phyloP scores from a whole-genome alignment of 1,284 basidiomycete species.

The Peniophora sp. region DNA sequence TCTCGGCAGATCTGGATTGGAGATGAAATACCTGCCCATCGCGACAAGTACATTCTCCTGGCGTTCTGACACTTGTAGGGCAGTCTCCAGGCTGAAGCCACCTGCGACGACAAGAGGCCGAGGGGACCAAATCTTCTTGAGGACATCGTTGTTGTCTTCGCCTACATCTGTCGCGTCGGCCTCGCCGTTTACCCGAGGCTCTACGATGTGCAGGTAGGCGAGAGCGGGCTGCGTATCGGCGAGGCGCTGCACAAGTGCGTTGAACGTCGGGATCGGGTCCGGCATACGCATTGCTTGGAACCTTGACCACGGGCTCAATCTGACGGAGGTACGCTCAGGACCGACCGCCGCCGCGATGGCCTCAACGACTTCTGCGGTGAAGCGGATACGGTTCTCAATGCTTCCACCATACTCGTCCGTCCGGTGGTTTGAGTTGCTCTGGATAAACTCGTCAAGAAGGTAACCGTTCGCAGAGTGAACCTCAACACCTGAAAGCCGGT shows the following conservation, averaged over 20 bases:
- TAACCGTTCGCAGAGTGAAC: slow-evolving; percentile 34
- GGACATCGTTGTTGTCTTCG: slow-evolving; percentile 17
- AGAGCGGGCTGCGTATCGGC: background rate
- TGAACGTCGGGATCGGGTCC: slow-evolving; percentile 5
- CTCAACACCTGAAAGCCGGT: slow-evolving; percentile 21
- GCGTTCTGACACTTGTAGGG: slow-evolving; percentile 14
- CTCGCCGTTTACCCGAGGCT: slow-evolving; percentile 21
- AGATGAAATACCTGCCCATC: slow-evolving; percentile 9
- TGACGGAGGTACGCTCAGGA: slow-evolving; percentile 24
- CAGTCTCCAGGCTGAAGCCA: slow-evolving; percentile 18
- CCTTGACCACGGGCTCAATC: slow-evolving; percentile 30
- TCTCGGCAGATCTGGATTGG: slow-evolving; percentile 39
- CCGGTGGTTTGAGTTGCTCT: slow-evolving; percentile 37
- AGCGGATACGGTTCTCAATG: slow-evolving; percentile 44
- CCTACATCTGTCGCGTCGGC: background rate
- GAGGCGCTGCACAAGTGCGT: slow-evolving; percentile 1
- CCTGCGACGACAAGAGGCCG: slow-evolving; percentile 26
- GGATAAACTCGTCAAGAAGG: slow-evolving; percentile 32
- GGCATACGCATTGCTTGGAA: slow-evolving; percentile 19
- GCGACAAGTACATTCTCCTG: slow-evolving; percentile 7
- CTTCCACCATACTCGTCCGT: slow-evolving; percentile 55
- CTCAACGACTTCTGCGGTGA: slow-evolving; percentile 37
- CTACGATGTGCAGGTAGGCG: slow-evolving; percentile 31
- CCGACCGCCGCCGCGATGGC: slow-evolving; percentile 19
- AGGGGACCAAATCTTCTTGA: slow-evolving; percentile 17